These are phyloP conservation scores for Candida corydali DNA, from an alignment of 805 yeast genomes.

Conservation along the genomic window DNA sequence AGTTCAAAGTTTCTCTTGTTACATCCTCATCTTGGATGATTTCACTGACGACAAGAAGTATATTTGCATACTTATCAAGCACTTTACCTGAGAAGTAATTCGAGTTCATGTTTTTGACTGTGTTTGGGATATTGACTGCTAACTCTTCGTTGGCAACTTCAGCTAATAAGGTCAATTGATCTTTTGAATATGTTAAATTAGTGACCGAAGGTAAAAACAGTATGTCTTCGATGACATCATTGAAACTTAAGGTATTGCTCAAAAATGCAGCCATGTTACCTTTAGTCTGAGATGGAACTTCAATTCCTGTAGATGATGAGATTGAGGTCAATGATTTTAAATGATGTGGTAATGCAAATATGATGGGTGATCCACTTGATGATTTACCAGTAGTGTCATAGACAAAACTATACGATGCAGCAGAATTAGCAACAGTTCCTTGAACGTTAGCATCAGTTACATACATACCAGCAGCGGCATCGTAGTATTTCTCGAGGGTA, in stretches of 20 bases:
- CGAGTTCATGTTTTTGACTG: conserved; percentile 36
- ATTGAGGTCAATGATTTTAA: conserved; percentile 33
- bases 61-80: conserved; percentile 54
- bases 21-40: conserved; percentile 41
- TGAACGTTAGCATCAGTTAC: conserved; percentile 44
- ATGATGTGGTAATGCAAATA: conserved; percentile 56
- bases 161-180: conserved; percentile 41
- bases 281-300: conserved; percentile 45
- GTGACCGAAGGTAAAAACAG: conserved; percentile 40
- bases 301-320: conserved; percentile 36
- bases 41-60: conserved; percentile 47
- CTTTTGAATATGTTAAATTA: conserved; percentile 33
- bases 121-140: conserved; percentile 39
- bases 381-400: conserved; percentile 53
- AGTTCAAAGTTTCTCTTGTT: conserved; percentile 29
- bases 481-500: conserved; percentile 43
- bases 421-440: conserved; percentile 45
- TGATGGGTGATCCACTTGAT: conserved; percentile 38
- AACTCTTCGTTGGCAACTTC: conserved; percentile 45
- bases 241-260: conserved; percentile 32
- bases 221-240: conserved; percentile 37
- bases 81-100: conserved; percentile 53
- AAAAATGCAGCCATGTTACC: conserved; percentile 47
- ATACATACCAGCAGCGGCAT: conserved; percentile 67
- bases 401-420: conserved; percentile 45